Base-by-base conservation (phyloP, 2,329 filamentous ascomycete genomes). In the Zasmidium citrigriseum region DNA sequence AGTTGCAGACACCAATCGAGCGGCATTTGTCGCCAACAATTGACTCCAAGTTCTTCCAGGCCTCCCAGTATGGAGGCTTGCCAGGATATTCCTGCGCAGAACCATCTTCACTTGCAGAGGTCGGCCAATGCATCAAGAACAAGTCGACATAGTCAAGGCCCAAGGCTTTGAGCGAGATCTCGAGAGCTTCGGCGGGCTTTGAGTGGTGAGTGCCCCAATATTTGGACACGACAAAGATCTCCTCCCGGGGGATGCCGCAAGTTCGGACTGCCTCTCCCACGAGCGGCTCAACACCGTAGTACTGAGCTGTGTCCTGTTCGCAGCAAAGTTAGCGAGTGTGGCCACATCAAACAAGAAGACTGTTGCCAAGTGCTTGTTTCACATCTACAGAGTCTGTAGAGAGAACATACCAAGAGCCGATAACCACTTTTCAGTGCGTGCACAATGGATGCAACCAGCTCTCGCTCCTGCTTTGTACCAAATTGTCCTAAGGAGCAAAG, bases 191-290 rank as follows among this genome's bases (percentile, higher is more conserved):
- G 79, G 73, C 50, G 81, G 81, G 2, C 78, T 79, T 1, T 76
- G 78, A 4, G 82, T 77, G 25, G 73, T 77, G 25, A 87, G 75
- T 57, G 90, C 85, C 75, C 29, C 29, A 38, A 38, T 38, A 38
- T 38, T 91, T 91, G 56, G 86, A 88, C 0, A 88, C 90, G 34
- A 90, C 72, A 70, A 88, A 91, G 47, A 91, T 68, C 7, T 89
- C 79, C 12, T 79, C 73, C 27, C 86, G 82, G 7, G 79, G 74
- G 4, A 90, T 63, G 0, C 79, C 79, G 1, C 82, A 86, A 54
- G 81, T 70, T 23, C 75, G 76, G n/a, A 90, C 72, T 1, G 88
- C 87, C 52, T 82, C 76, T 2, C 87, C 86, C 48, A 91, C 87
- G 67, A 87, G 79, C 14, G 75, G 70, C 68, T 91, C 89, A 66